Conservation (phyloP, 805 yeast species). For the Metschnikowia lochheadii region DNA sequence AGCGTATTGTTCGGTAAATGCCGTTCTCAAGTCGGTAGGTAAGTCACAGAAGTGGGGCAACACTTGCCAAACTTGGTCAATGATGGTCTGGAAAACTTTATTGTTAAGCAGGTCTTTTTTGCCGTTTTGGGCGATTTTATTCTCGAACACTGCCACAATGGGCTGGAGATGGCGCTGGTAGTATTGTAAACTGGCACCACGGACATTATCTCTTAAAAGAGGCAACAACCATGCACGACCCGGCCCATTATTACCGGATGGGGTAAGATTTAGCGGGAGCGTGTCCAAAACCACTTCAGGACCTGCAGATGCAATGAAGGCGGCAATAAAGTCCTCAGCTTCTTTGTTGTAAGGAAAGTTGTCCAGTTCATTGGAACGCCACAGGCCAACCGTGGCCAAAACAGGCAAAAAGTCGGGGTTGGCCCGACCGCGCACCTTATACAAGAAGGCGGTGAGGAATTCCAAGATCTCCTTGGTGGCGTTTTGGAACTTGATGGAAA, state of each 20-base stretch:
- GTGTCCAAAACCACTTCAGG: constrained; percentile 74
- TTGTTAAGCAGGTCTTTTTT: constrained; percentile 59
- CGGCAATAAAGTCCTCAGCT: constrained; percentile 75
- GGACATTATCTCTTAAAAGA: constrained; percentile 78
- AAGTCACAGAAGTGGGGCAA: constrained; percentile 86
- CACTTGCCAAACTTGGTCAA: constrained; percentile 90
- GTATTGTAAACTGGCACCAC: constrained; percentile 62
- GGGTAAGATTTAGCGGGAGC: constrained; percentile 72
- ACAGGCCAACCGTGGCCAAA: constrained; percentile 70
- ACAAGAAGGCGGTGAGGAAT: constrained; percentile 57
- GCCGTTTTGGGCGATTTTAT: constrained; percentile 33
- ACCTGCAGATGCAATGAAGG: constrained; percentile 77
- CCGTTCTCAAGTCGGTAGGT: constrained; percentile 63
- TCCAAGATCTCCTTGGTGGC: constrained; percentile 74
- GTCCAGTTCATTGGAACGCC: constrained; percentile 76
- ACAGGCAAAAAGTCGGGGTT: constrained; percentile 68
- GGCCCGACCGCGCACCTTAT: constrained; percentile 58
- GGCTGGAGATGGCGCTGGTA: constrained; percentile 68
- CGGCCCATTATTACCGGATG: constrained; percentile 40
- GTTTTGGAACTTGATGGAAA: constrained; percentile 70
- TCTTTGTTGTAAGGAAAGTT: constrained; percentile 66
- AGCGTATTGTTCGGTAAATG: constrained; percentile 77
- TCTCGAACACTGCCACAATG: constrained; percentile 49
- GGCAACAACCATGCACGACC: constrained; percentile 98
- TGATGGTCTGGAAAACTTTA: constrained; percentile 78